These are phyloP conservation scores for Bipolaris gigantea DNA, from an alignment of 2,329 filamentous ascomycete genomes.

Conservation along the genomic window DNA sequence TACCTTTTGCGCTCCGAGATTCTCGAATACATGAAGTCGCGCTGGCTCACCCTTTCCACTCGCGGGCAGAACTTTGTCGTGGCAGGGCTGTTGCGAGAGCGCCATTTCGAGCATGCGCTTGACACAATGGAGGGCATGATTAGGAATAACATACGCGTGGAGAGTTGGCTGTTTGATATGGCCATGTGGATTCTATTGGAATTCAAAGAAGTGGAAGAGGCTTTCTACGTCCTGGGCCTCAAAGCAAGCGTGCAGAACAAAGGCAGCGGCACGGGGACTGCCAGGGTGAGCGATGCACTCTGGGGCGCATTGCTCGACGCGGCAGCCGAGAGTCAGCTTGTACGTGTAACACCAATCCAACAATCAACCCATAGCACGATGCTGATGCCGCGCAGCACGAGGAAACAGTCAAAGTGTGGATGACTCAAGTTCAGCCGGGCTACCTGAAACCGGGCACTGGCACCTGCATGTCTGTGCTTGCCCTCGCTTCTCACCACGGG, in stretches of 20 bases:
- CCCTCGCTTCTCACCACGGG: constrained; percentile 68
- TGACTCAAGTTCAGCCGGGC: constrained; percentile 60
- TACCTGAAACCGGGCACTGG: constrained; percentile 67
- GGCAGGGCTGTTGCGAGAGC: constrained; percentile 75
- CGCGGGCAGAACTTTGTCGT: constrained; percentile 68
- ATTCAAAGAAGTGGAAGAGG: constrained; percentile 74
- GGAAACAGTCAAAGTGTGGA: constrained; percentile 73
- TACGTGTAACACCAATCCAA: constrained; percentile 25
- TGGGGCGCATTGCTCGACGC: constrained; percentile 75
- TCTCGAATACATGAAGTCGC: constrained; percentile 70
- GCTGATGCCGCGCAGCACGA: constrained; percentile 53
- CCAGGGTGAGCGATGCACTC: constrained; percentile 55
- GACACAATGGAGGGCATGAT: constrained; percentile 69
- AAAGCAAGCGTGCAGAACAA: constrained; percentile 37
- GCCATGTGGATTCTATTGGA: constrained; percentile 74
- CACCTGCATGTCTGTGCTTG: constrained; percentile 68
- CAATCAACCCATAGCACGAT: not conserved
- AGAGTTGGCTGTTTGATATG: constrained; percentile 77
- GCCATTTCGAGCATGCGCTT: constrained; percentile 79
- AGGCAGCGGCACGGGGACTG: constrained; percentile 23
- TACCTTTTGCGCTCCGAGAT: constrained; percentile 74
- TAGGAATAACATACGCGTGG: constrained; percentile 57
- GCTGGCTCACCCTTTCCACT: constrained; percentile 68
- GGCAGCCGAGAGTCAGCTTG: constrained; percentile 66
- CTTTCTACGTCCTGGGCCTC: constrained; percentile 64